phyloP scores from a whole-genome alignment of 257 asterid genomes.

The Orobanche coerulescens region DNA sequence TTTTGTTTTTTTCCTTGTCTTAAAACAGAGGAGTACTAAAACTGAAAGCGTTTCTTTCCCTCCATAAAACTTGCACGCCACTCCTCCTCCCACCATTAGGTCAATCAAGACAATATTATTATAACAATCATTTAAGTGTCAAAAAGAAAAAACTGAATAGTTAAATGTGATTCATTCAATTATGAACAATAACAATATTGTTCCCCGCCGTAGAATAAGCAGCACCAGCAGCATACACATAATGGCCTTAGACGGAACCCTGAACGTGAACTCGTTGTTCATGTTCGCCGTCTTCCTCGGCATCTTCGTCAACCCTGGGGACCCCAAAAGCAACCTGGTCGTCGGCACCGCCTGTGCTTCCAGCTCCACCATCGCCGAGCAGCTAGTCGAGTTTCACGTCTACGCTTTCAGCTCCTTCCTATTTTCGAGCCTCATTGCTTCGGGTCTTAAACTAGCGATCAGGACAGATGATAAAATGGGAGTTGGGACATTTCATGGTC shows the following conservation, averaged over 20 bases:
- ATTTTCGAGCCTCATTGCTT: slow-evolving; percentile 40
- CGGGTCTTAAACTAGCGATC: slow-evolving; percentile 33
- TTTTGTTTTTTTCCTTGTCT: background rate
- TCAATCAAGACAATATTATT: background rate
- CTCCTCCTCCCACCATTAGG: background rate
- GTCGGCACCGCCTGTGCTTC: slow-evolving; percentile 25
- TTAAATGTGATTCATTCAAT: background rate
- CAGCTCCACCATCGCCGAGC: slow-evolving; percentile 23
- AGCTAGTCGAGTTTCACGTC: slow-evolving; percentile 29
- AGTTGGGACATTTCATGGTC: background rate
- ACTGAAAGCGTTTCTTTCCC: too few relatives aligned
- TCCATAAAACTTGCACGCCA: slow-evolving; percentile 32
- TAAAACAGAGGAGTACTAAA: slow-evolving; percentile 3
- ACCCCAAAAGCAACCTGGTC: slow-evolving; percentile 30
- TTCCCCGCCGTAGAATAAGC: slow-evolving; percentile 2
- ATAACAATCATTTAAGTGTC: background rate
- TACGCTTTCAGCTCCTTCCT: slow-evolving; percentile 39
- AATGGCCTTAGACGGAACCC: slow-evolving; percentile 36
- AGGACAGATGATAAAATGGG: background rate
- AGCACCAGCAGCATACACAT: slow-evolving; percentile 31
- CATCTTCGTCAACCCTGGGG: slow-evolving; percentile 28
- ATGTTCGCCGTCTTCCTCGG: slow-evolving; percentile 38
- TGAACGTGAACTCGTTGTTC: slow-evolving; percentile 35
- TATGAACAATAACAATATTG: background rate
- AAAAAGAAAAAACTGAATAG: background rate